Evolutionary conservation across 176 grass and related monocot species (phyloP).

Genomic region (Tillandsia fasciculata): DNA sequence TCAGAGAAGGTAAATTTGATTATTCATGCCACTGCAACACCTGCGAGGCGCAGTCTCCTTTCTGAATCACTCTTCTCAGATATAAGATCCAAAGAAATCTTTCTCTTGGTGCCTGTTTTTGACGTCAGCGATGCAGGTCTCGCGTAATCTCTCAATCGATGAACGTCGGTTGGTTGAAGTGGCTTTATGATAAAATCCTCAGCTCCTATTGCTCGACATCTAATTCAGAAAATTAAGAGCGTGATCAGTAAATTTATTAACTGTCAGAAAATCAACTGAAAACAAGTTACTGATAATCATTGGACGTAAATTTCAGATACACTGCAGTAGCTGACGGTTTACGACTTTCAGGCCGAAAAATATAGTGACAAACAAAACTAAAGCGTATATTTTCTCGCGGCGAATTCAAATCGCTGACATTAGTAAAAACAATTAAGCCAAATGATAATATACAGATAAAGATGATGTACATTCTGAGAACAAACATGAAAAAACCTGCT

Average conservation of each 20-base stretch:
- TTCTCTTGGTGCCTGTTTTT: slow-evolving; percentile 24
- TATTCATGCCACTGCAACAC: slow-evolving; percentile 46
- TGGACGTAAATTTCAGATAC: too few relatives aligned
- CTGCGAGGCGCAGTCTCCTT: slow-evolving; percentile 33
- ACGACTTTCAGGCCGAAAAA: too few relatives aligned
- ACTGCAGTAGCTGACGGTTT: too few relatives aligned
- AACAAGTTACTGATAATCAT: background rate
- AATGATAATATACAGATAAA: background rate
- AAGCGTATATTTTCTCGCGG: background rate
- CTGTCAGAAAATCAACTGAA: background rate
- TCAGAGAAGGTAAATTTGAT: background rate
- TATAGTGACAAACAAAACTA: too few relatives aligned
- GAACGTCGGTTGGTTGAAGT: slow-evolving; percentile 70
- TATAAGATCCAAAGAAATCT: slow-evolving; percentile 16
- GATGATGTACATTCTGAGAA: background rate
- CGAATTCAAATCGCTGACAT: background rate
- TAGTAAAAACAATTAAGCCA: background rate
- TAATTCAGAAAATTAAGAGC: background rate
- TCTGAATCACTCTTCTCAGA: slow-evolving; percentile 19
- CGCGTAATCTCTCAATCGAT: slow-evolving; percentile 57
- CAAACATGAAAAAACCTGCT: slow-evolving; percentile 44
- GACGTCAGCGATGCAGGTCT: background rate
- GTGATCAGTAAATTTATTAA: background rate
- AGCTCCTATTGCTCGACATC: slow-evolving; percentile 50
- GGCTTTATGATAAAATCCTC: slow-evolving; percentile 92